phyloP scores from a whole-genome alignment of 371 early-diverging fungal genomes.

The Nosema muscidifuracis region DNA sequence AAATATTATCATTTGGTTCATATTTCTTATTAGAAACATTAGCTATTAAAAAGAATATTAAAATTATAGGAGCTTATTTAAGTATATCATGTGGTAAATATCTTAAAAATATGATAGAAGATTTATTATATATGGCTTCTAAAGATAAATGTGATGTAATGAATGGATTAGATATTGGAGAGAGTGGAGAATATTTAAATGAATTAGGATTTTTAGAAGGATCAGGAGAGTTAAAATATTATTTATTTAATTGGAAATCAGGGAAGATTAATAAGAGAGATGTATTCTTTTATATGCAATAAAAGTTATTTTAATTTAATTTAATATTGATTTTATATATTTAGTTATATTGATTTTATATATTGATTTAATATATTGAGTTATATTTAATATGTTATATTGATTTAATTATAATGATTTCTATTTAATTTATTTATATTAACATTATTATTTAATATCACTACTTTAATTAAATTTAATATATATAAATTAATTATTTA shows the following conservation, averaged over 20 bases:
- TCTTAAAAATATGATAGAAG: conserved; percentile 14
- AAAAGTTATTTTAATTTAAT: too few species aligned
- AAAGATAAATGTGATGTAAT: conserved; percentile 46
- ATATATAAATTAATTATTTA: too few species aligned
- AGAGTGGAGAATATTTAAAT: conserved; percentile 27
- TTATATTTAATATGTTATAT: too few species aligned
- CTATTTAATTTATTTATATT: too few species aligned
- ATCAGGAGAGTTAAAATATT: conserved; percentile 57
- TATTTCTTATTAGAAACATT: conserved; percentile 53
- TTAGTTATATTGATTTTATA: too few species aligned
- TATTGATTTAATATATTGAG: too few species aligned
- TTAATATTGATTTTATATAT: too few species aligned
- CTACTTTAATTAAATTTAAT: too few species aligned
- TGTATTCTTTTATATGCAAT: conserved; percentile 33
- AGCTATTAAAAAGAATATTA: conserved; percentile 14
- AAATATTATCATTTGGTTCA: conserved; percentile 51
- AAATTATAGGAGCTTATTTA: conserved; percentile 54
- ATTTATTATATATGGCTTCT: conserved; percentile 29
- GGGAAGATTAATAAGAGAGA: conserved; percentile 7
- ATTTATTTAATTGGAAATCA: conserved; percentile 59
- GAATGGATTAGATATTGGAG: conserved; percentile 43
- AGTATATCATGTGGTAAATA: conserved; percentile 40
- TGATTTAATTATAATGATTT: too few species aligned
- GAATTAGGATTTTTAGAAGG: conserved; percentile 45
- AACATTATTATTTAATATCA: too few species aligned